Evolutionary conservation across 129 eudicot genomes (phyloP).

Genomic region (Lonicera japonica): DNA sequence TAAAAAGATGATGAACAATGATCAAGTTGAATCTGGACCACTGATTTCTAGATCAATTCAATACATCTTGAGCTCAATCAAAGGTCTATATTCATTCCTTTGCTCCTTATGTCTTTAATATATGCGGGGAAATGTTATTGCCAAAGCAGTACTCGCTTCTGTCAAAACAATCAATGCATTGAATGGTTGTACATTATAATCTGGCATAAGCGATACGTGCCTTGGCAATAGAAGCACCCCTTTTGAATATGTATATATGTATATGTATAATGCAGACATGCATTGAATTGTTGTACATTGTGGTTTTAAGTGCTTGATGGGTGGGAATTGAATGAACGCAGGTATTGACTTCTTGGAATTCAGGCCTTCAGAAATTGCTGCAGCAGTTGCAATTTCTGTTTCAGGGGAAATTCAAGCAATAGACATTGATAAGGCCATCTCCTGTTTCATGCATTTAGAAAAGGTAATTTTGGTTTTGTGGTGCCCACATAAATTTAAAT

Average conservation of each 20-base stretch:
- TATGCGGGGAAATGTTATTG: neutral
- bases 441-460: constrained; percentile 26
- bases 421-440: constrained; percentile 39
- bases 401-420: constrained; percentile 28
- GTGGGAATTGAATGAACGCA: constrained; percentile 49
- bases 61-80: constrained; percentile 37
- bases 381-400: constrained; percentile 57
- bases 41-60: constrained; percentile 34
- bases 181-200: too few relatives aligned
- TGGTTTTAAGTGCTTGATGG: constrained; percentile 5
- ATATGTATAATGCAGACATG: neutral
- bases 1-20: constrained; percentile 23
- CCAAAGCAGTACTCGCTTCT: neutral
- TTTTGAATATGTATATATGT: neutral
- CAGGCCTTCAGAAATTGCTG: constrained; percentile 57
- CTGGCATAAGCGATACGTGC: too few relatives aligned
- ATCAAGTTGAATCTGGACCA: constrained; percentile 7
- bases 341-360: constrained; percentile 58
- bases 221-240: too few relatives aligned
- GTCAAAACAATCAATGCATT: too few relatives aligned
- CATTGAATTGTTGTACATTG: neutral
- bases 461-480: constrained; percentile 30
- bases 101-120: neutral
- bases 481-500: constrained; percentile 14
- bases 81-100: constrained; percentile 27